A percentile compares a stretch with the other conserved stretches of the same genome.
phyloP scores from a whole-genome alignment of 1,284 basidiomycete genomes.

The Ganoderma lingzhi region DNA sequence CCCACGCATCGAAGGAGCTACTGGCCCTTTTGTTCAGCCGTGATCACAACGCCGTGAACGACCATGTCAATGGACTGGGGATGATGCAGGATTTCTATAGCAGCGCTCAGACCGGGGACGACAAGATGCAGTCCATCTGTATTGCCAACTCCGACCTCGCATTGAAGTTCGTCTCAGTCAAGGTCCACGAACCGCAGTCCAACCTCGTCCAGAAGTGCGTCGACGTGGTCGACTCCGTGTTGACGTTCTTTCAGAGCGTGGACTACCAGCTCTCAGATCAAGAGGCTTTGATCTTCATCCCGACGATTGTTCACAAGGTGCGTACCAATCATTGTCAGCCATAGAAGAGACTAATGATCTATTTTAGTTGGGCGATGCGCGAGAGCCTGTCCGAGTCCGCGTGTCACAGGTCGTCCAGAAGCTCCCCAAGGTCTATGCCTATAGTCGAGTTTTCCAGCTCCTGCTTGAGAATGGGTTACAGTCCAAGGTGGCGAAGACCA shows the following conservation, averaged over 20 bases:
- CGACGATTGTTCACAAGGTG: slow-evolving; percentile 92
- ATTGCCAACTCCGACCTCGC: slow-evolving; percentile 93
- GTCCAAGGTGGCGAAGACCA: slow-evolving; percentile 90
- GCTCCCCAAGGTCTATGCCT: slow-evolving; percentile 85
- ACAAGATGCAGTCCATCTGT: slow-evolving; percentile 75
- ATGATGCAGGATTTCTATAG: slow-evolving; percentile 82
- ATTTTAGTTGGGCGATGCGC: slow-evolving; percentile 86
- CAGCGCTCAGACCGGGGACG: slow-evolving; percentile 64
- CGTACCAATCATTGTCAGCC: slow-evolving; percentile 77
- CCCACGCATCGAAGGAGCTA: slow-evolving; percentile 80
- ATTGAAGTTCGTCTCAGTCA: slow-evolving; percentile 94
- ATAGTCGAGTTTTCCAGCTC: slow-evolving; percentile 89
- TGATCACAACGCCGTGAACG: slow-evolving; percentile 96
- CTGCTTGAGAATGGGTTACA: slow-evolving; percentile 88
- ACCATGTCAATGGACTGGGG: slow-evolving; percentile 84
- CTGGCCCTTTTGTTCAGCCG: slow-evolving; percentile 90
- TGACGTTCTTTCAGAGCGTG: slow-evolving; percentile 75
- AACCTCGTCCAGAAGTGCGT: slow-evolving; percentile 91
- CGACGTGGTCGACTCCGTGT: slow-evolving; percentile 85
- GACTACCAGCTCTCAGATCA: slow-evolving; percentile 88
- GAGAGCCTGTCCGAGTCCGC: slow-evolving; percentile 76
- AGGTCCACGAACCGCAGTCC: slow-evolving; percentile 93
- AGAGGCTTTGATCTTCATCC: slow-evolving; percentile 91
- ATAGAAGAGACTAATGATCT: slow-evolving; percentile 92
- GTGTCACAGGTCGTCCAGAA: slow-evolving; percentile 78